Percentiles rank a stretch among this genome's conserved stretches.
These are phyloP conservation scores for Candida silvatica DNA, from an alignment of 805 yeast species.

Conservation along the genomic window DNA sequence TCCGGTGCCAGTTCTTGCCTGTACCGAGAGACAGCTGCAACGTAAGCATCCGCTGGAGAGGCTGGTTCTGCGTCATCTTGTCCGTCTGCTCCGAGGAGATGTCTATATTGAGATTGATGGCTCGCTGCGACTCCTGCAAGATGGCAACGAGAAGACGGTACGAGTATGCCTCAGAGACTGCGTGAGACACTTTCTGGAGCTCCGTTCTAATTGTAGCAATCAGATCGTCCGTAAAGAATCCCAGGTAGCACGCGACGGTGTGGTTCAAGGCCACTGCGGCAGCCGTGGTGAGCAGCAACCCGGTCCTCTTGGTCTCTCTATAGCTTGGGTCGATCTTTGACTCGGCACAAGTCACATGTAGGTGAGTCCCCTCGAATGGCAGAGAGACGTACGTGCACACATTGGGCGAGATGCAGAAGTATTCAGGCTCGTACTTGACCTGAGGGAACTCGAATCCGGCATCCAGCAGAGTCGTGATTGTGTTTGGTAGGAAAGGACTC, in stretches of 20 bases:
- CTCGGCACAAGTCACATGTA: constrained; percentile 16
- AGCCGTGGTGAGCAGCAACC: constrained; percentile 34
- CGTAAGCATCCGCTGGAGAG: constrained; percentile 63
- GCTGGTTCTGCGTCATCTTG: constrained; percentile 65
- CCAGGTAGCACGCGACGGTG: constrained; percentile 63
- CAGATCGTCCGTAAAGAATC: constrained; percentile 61
- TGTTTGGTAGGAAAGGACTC: constrained; percentile 18
- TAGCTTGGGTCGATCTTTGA: constrained; percentile 8
- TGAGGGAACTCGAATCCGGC: constrained; percentile 44
- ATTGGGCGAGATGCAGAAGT: constrained; percentile 42
- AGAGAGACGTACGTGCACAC: constrained; percentile 32
- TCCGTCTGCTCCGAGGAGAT: constrained; percentile 69
- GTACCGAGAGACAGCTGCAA: constrained; percentile 63
- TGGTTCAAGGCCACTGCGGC: constrained; percentile 59
- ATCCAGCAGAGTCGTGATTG: constrained; percentile 38
- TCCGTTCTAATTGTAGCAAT: constrained; percentile 46
- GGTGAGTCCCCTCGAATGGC: constrained; percentile 14
- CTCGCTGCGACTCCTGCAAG: constrained; percentile 62
- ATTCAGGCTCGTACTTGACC: constrained; percentile 24
- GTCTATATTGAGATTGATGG: constrained; percentile 65
- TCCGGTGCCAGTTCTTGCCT: constrained; percentile 27
- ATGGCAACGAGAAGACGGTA: constrained; percentile 32
- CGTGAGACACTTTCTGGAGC: constrained; percentile 20
- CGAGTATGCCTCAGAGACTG: constrained; percentile 17
- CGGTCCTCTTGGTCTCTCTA: constrained; percentile 13